These are phyloP conservation scores for Penicillium herquei DNA, from an alignment of 495 filamentous ascomycete species.

Conservation along the genomic window DNA sequence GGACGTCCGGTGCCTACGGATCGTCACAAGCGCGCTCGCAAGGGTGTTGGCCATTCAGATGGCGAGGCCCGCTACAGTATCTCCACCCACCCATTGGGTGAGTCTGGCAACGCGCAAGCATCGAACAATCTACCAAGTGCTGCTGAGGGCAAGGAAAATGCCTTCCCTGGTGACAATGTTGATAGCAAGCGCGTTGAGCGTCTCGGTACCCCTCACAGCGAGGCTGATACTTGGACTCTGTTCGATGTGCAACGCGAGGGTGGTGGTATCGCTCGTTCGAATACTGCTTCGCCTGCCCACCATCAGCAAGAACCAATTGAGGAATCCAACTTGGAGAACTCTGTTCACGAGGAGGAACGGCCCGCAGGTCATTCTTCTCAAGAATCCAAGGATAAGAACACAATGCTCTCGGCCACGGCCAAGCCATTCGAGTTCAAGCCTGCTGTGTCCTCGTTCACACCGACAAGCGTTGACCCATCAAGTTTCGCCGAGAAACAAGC, in stretches of 20 bases:
- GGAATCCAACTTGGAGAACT: constrained; percentile 8
- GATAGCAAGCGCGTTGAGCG: constrained; percentile 27
- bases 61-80: constrained; percentile 69
- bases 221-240: constrained; percentile 43
- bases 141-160: constrained; percentile 50
- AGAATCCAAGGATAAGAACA: constrained; percentile 28
- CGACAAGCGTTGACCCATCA: constrained; percentile 41
- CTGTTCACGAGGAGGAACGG: constrained; percentile 4
- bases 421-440: constrained; percentile 65
- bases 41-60: constrained; percentile 57
- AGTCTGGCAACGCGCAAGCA: constrained; percentile 39
- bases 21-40: constrained; percentile 71
- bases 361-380: constrained; percentile 18
- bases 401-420: constrained; percentile 61
- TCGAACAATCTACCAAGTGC: constrained; percentile 21
- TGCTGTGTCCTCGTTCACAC: constrained; percentile 45
- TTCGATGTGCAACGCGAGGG: constrained; percentile 42
- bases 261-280: constrained; percentile 31
- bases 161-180: constrained; percentile 27
- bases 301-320: constrained; percentile 14
- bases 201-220: constrained; percentile 36
- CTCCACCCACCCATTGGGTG: constrained; percentile 47
- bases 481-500: constrained; percentile 28
- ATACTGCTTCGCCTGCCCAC: constrained; percentile 29
- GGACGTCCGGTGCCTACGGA: constrained; percentile 37